Base-by-base conservation (phyloP, 352 stramenopile species). In the Thalassiosira mediterranea region DNA sequence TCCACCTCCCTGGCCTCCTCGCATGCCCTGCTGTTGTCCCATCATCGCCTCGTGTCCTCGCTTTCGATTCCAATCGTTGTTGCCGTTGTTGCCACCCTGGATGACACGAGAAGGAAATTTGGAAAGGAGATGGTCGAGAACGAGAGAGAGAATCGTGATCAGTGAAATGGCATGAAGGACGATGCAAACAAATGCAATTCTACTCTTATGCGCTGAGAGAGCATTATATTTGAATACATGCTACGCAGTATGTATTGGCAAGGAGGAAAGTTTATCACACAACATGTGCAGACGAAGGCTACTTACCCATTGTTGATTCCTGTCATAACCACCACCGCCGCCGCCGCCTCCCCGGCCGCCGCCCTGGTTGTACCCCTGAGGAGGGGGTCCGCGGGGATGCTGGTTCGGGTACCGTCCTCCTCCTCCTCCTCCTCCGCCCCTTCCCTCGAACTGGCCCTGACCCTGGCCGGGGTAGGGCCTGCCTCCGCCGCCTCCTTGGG, bases 41-140 rank as follows among this genome's bases (percentile, higher is more conserved):
- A 76, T 76, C n/a, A 28, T n/a, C n/a, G n/a, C 19, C 66, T 72
- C 52, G 21, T 32, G 34, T 51, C 48, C 42, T 32, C 64, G 65
- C 58, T 81, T 81, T 31, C 59, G 75, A 29, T 81, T 81, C 63
- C 63, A 79, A 28, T 79, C 65, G 31, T 58, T 47, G n/a, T 29
- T 49, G 21, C 61, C 58, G 40, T 57, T 57, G 48, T 61, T 53
- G n/a, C 52, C 57, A 64, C 54, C 62, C 48, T 74, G 37, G 17
- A 53, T 37, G 52, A 26, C 1, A 56, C 46, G 17, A 56, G 19
- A 40, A 25, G n/a, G 42, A n/a, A 52, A 53, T 59, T 13, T 29
- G 52, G 11, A 21, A 46, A 32, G 32, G 56, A 52, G 23, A 53
- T 17, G 38, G 23, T 37, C 21, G 32, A 62, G 10, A 62, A 13